A percentile compares a stretch with the other conserved stretches of the same genome.
Conservation (phyloP, 2,329 filamentous ascomycete genomes). For the Sphaerulina populicola region DNA sequence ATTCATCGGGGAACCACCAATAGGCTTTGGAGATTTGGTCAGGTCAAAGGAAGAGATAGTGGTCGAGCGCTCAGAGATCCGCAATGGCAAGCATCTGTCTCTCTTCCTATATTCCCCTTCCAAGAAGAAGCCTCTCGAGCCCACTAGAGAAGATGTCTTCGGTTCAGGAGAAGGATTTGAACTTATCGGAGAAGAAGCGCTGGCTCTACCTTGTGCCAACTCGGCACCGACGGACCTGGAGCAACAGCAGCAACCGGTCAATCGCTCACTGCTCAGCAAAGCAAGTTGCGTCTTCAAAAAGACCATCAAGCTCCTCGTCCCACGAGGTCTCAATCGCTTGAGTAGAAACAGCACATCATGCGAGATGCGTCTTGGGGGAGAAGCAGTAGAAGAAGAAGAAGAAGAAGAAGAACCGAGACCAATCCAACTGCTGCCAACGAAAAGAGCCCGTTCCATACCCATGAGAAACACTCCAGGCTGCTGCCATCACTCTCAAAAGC, state of each 20-base stretch:
- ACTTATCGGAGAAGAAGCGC: neutral
- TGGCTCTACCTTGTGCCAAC: neutral
- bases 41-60: neutral
- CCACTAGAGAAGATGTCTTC: neutral
- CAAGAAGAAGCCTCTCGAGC: neutral
- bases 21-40: neutral
- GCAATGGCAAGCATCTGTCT: neutral
- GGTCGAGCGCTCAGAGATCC: neutral
- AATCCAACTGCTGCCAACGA: too few species aligned
- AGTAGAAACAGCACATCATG: neutral
- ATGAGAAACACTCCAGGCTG: too few species aligned
- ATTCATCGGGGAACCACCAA: neutral
- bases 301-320: neutral
- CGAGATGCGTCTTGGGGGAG: too few species aligned
- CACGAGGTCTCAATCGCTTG: neutral
- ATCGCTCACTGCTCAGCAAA: neutral
- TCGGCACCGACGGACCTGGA: neutral
- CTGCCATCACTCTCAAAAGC: neutral
- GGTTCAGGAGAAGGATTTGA: neutral
- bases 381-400: too few species aligned
- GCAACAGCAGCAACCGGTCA: neutral
- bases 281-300: neutral
- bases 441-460: too few species aligned
- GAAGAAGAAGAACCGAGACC: too few species aligned
- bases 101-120: conserved; percentile 4